Evolutionary conservation across 2,329 filamentous ascomycete genomes (phyloP).

Genomic region (Drechslerella dactyloides): DNA sequence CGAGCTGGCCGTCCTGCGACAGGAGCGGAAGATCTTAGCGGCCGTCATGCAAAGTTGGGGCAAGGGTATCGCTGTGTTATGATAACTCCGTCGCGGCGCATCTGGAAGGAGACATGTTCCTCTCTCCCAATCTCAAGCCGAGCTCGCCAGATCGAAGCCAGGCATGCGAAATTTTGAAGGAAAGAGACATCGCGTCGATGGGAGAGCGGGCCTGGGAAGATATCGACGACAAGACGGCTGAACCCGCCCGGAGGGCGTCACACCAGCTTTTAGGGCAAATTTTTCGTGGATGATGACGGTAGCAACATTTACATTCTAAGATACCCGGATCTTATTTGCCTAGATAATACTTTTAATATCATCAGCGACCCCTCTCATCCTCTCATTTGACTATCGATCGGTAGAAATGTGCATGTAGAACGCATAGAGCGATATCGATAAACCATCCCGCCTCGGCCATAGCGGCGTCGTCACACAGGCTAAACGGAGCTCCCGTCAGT

Average conservation of each 20-base stretch:
- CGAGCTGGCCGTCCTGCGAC: constrained; percentile 23
- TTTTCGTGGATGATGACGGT: not conserved
- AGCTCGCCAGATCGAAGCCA: too few species aligned
- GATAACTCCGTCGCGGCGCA: not conserved
- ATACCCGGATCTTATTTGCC: constrained; percentile 1
- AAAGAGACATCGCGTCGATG: too few species aligned
- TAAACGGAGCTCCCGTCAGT: too few species aligned
- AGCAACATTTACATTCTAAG: not conserved
- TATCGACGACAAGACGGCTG: not conserved
- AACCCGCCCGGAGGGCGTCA: not conserved
- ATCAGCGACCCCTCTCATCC: not conserved
- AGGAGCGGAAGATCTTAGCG: constrained; percentile 38
- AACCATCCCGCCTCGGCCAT: too few species aligned
- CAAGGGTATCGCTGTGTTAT: constrained; percentile 11
- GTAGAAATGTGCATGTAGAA: too few species aligned
- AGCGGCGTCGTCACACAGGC: too few species aligned
- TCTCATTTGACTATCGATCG: too few species aligned
- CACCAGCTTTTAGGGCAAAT: not conserved
- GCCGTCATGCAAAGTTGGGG: constrained; percentile 28
- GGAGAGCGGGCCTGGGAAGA: too few species aligned
- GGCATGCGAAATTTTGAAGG: too few species aligned
- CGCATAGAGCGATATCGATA: too few species aligned
- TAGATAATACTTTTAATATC: not conserved
- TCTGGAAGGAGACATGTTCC: not conserved
- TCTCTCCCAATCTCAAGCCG: not conserved